Conservation (phyloP, 2,329 filamentous ascomycete species). For the Alternaria ethzedia region DNA sequence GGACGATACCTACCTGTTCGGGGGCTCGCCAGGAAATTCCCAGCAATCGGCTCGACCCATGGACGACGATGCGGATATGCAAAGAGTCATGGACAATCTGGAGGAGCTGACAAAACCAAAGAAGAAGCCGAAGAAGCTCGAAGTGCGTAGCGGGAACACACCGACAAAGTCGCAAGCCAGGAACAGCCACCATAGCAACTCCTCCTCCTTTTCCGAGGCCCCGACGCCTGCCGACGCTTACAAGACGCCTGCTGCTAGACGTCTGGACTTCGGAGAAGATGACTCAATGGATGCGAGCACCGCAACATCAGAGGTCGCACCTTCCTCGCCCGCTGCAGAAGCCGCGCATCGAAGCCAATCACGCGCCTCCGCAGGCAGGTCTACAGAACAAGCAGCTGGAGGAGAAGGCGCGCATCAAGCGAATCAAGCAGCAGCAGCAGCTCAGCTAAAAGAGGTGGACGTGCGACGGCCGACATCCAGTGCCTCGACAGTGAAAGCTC, state of each 20-base stretch:
- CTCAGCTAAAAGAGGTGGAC: constrained; percentile 26
- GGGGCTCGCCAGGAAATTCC: constrained; percentile 44
- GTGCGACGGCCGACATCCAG: constrained; percentile 45
- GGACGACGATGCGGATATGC: constrained; percentile 14
- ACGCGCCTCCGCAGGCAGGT: constrained; percentile 17
- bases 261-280: constrained; percentile 29
- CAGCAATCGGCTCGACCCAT: constrained; percentile 23
- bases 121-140: constrained; percentile 31
- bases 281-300: constrained; percentile 35
- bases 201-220: constrained; percentile 39
- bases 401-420: constrained; percentile 8
- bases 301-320: constrained; percentile 41
- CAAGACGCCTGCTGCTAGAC: constrained; percentile 48
- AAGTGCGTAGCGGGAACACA: constrained; percentile 24
- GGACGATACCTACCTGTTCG: constrained; percentile 57
- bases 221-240: constrained; percentile 52
- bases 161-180: constrained; percentile 19
- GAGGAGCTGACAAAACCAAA: constrained; percentile 26
- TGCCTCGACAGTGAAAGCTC: constrained; percentile 49
- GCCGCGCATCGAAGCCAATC: constrained; percentile 46
- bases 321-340: constrained; percentile 54
- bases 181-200: constrained; percentile 25
- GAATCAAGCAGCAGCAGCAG: constrained; percentile 9
- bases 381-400: not conserved
- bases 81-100: constrained; percentile 24